Base-by-base conservation (phyloP, 2,329 filamentous ascomycete species). In the Diaporthe ilicicola region DNA sequence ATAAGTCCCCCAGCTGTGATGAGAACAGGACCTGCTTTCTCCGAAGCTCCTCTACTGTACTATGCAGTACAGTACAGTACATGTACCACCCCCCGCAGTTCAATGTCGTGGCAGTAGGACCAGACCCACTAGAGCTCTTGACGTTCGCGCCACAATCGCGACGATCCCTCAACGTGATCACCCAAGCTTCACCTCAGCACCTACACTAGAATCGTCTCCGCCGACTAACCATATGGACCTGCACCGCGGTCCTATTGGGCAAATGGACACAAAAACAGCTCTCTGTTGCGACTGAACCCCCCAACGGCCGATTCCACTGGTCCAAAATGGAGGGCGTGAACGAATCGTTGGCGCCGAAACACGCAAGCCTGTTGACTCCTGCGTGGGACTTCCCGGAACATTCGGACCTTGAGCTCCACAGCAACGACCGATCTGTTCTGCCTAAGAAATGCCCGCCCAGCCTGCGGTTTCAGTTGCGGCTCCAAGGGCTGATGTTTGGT, bases 151-250 rank as follows among this genome's bases (percentile, higher is more conserved):
- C 59, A 62, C 59, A 62, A 48, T 42, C 59, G 59, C 59, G 59
- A 62, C 59, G 59, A 62, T 62, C 59, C 59, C 42, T 48, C 59
- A 62, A 62, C 59, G 59, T 62, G 59, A 62, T 62, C 59, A 48
- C 59, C 59, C 42, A 48, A 37, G 42, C 59, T 48, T 62, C 59
- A 34, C 59, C 27, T n/a, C n/a, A n/a, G n/a, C n/a, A n/a, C n/a
- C n/a, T n/a, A n/a, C n/a, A n/a, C n/a, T 22, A 39, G 10, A 48
- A 39, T 10, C 9, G 13, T 17, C 15, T 34, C 29, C 15, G 12
- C 24, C 59, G 50, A 44, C 59, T 44, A 64, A 27, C 59, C 59
- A 64, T 3, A 29, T 29, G 29, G 59, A 34, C 27, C 44, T 48
- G 59, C n/a, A 10, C 44, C 1, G 44, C 59, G 59, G 59, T n/a